phyloP scores from a whole-genome alignment of 108 stramenopile species.

The Skeletonema marinoi region DNA sequence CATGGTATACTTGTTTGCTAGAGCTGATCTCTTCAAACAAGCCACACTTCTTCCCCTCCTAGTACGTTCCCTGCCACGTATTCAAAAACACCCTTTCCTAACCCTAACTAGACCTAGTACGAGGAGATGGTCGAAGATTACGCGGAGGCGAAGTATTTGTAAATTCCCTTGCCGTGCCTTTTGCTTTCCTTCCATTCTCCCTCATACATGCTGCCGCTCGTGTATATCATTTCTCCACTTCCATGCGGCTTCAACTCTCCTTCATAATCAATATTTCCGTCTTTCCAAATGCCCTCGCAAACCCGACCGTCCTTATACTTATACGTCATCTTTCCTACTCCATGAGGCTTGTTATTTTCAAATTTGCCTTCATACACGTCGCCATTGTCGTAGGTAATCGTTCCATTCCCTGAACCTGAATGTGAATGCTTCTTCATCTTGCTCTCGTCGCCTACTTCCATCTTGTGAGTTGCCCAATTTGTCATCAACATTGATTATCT shows the following conservation, averaged over 20 bases:
- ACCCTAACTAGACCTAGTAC: no score
- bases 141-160: no score
- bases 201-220: background rate
- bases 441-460: no score
- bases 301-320: constrained; percentile 50
- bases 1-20: background rate
- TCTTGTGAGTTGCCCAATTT: no score
- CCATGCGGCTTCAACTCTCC: constrained; percentile 30
- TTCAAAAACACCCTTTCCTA: constrained; percentile 25
- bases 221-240: background rate
- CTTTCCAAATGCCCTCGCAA: constrained; percentile 54
- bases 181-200: constrained; percentile 28
- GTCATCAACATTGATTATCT: no score
- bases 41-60: constrained; percentile 46
- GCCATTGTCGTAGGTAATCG: background rate
- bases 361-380: constrained; percentile 72
- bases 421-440: background rate
- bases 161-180: constrained; percentile 13
- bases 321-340: constrained; percentile 59
- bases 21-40: constrained; percentile 1
- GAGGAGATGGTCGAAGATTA: no score
- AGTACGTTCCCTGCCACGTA: background rate
- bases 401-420: background rate
- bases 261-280: constrained; percentile 35
- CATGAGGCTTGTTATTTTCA: constrained; percentile 63